Percentiles rank a stretch among this genome's conserved stretches.
These are phyloP conservation scores for Lojkania enalia DNA, from an alignment of 2,329 filamentous ascomycete genomes.

Conservation along the genomic window DNA sequence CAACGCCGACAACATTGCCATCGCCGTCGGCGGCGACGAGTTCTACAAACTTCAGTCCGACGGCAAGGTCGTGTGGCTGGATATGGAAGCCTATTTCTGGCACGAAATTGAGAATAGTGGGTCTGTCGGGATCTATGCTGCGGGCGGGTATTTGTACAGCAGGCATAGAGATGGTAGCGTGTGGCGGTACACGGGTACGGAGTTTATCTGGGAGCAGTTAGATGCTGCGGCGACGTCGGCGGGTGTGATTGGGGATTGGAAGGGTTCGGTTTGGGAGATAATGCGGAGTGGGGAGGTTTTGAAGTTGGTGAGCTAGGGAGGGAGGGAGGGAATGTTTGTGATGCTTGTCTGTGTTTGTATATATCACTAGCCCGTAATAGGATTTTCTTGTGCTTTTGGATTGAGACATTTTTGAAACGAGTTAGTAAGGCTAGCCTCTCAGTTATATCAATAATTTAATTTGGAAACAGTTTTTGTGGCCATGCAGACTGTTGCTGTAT, in stretches of 20 bases:
- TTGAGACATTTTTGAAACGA: too few relatives aligned
- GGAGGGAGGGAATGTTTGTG: too few relatives aligned
- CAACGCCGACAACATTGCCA: conserved; percentile 25
- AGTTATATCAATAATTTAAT: too few relatives aligned
- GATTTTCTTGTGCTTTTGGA: too few relatives aligned
- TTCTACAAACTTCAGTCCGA: conserved; percentile 35
- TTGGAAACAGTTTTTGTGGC: too few relatives aligned
- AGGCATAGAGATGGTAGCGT: conserved; percentile 29
- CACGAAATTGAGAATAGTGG: conserved; percentile 23
- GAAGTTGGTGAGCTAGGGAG: conserved; percentile 17
- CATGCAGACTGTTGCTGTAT: too few relatives aligned
- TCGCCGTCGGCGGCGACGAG: conserved; percentile 30
- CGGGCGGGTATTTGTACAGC: conserved; percentile 26
- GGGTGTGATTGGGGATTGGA: conserved; percentile 26
- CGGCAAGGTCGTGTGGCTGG: conserved; percentile 31
- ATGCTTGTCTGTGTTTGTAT: too few relatives aligned
- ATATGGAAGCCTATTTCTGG: conserved; percentile 26
- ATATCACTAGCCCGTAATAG: too few relatives aligned
- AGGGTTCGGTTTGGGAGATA: conserved; percentile 29
- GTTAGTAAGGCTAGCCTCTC: too few relatives aligned
- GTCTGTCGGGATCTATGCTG: conserved; percentile 20
- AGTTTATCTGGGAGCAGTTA: conserved; percentile 30
- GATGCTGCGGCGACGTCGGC: conserved; percentile 17
- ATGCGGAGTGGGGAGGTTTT: conserved; percentile 24
- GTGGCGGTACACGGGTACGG: conserved; percentile 34